A percentile compares a stretch with the other conserved stretches of the same genome.
Evolutionary conservation across 2,329 filamentous ascomycete genomes (phyloP).

Genomic region (Penicillium sp.): DNA sequence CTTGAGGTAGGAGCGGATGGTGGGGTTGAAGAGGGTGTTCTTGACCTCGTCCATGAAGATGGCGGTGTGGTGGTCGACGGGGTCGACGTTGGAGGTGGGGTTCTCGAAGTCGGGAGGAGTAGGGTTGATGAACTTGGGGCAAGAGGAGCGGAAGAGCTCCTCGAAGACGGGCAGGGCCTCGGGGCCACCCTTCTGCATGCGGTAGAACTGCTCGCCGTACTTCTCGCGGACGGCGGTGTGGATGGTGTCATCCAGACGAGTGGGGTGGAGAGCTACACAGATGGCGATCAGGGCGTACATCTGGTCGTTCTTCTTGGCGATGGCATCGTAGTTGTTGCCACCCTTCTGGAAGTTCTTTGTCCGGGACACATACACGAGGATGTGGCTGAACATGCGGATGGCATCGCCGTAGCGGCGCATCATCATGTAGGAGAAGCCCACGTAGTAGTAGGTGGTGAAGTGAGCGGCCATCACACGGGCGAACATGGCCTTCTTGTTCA

Average conservation of each 20-base stretch:
- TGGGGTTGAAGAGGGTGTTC: slow-evolving; percentile 98
- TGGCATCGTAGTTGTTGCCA: slow-evolving; percentile 83
- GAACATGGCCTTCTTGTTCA: slow-evolving; percentile 99
- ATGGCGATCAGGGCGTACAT: slow-evolving; percentile 99
- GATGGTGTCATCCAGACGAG: slow-evolving; percentile 96
- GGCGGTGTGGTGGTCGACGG: slow-evolving; percentile 92
- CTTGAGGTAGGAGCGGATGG: slow-evolving; percentile 96
- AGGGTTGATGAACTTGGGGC: slow-evolving; percentile 99
- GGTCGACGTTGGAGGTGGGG: slow-evolving; percentile 92
- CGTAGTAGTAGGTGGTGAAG: slow-evolving; percentile 99
- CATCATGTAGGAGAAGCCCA: slow-evolving; percentile 99
- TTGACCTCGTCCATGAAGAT: slow-evolving; percentile 99
- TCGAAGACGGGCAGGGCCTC: slow-evolving; percentile 96
- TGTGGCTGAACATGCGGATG: slow-evolving; percentile 99
- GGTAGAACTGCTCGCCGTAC: slow-evolving; percentile 97
- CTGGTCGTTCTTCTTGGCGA: slow-evolving; percentile 99
- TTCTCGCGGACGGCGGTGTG: slow-evolving; percentile 97
- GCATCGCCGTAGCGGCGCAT: slow-evolving; percentile 99
- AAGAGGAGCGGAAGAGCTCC: slow-evolving; percentile 96
- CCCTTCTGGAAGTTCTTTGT: slow-evolving; percentile 99
- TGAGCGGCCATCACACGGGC: slow-evolving; percentile 98
- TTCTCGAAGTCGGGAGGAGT: slow-evolving; percentile 97
- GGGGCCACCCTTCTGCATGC: slow-evolving; percentile 93
- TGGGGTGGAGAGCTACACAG: slow-evolving; percentile 97
- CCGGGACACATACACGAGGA: slow-evolving; percentile 95